Conservation (phyloP, 2,329 filamentous ascomycete genomes). For the Bipolaris gigantea region DNA sequence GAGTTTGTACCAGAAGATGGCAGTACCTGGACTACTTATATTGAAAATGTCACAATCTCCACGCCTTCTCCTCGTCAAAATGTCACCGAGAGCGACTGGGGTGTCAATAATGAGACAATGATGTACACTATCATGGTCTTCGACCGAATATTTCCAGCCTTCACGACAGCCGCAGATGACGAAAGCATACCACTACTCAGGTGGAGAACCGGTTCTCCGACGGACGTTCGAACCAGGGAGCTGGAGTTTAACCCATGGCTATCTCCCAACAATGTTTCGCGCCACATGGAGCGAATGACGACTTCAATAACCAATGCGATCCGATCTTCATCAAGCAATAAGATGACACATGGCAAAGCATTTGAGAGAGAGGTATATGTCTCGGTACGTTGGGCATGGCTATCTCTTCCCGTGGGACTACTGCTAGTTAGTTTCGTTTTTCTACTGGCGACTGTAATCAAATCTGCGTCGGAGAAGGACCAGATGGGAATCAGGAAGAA, state of each 20-base stretch:
- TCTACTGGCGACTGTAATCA: constrained; percentile 22
- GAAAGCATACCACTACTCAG: not conserved
- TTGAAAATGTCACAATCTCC: not conserved
- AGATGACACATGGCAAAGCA: constrained; percentile 11
- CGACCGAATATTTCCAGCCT: not conserved
- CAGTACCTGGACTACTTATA: not conserved
- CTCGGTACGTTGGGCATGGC: constrained; percentile 27
- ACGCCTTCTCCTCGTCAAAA: not conserved
- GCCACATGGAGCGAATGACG: constrained; percentile 23
- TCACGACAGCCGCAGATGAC: not conserved
- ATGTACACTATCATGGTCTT: not conserved
- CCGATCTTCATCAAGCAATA: constrained; percentile 14
- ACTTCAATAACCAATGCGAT: constrained; percentile 24
- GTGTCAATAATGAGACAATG: not conserved
- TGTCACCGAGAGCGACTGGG: not conserved
- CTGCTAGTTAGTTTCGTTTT: constrained; percentile 27
- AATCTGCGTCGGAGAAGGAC: not conserved
- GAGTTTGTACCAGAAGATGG: not conserved
- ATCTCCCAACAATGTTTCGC: constrained; percentile 26
- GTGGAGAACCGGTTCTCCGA: not conserved
- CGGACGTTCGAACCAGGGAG: not conserved
- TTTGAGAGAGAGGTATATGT: constrained; percentile 20
- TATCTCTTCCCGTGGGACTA: constrained; percentile 27
- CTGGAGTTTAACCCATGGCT: constrained; percentile 14
- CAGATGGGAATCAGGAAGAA: not conserved